A percentile compares a stretch with the other conserved stretches of the same genome.
These are phyloP conservation scores for Daldinia childiae DNA, from an alignment of 495 filamentous ascomycete genomes.

Conservation along the genomic window DNA sequence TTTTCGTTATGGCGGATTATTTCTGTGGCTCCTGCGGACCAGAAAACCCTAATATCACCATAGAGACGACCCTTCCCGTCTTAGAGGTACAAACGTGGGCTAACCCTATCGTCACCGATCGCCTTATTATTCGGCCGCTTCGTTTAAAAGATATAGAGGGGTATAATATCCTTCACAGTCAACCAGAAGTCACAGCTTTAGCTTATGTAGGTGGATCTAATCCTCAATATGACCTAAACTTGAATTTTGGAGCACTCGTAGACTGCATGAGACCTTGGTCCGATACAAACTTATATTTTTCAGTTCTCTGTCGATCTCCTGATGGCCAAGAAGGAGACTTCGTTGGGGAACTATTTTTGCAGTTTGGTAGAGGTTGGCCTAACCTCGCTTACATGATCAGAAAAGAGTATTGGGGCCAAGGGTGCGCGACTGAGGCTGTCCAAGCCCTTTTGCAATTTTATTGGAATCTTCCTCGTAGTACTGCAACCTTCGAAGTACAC, in stretches of 20 bases:
- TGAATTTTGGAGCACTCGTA: not conserved
- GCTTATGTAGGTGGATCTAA: not conserved
- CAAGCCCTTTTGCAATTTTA: not conserved
- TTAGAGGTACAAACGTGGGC: not conserved
- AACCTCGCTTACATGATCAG: not conserved
- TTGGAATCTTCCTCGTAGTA: not conserved
- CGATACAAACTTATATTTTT: not conserved
- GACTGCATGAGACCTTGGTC: not conserved
- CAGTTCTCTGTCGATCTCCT: not conserved
- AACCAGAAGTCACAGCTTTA: constrained; percentile 1
- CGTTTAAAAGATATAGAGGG: not conserved
- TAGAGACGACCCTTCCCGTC: not conserved
- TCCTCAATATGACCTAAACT: not conserved
- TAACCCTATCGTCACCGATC: not conserved
- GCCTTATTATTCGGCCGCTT: constrained; percentile 1
- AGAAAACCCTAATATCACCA: not conserved
- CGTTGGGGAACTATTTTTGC: not conserved
- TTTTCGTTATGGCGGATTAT: no score
- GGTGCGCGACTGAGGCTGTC: not conserved
- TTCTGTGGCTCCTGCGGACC: no score
- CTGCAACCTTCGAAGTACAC: not conserved
- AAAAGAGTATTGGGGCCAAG: constrained; percentile 1
- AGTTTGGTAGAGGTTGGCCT: not conserved
- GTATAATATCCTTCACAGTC: not conserved
- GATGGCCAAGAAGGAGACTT: not conserved